Evolutionary conservation across 306 rosid species (phyloP), one percentile per base, ranked within the genome.

Genomic region (Parietaria judaica): DNA sequence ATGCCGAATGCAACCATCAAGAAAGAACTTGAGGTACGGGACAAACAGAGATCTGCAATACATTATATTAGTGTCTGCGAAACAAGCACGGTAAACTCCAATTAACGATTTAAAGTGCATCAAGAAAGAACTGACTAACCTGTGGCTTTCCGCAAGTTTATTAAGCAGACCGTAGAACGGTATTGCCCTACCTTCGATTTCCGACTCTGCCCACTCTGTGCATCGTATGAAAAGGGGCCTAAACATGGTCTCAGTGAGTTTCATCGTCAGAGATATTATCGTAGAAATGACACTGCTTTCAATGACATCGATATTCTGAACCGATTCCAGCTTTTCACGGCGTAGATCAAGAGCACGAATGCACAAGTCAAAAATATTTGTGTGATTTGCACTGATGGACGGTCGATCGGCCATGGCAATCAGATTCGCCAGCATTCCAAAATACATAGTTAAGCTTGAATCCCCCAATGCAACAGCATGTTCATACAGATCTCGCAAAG

Each of bases 161-260:
- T 85, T 79, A 70, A 91, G 79, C 77, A 91, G 76, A 74, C 86
- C 83, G 73, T 78, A 88, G 70, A 91, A 91, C 63, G 96, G 78
- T 78, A 91, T 85, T 54, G 98, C 89, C 75, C 96, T 80, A 43
- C 79, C 92, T 59, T 77, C 84, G 53, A 71, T 69, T 31, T 71
- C 79, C 9, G 89, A 85, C 69, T 87, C 96, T 49, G 82, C 96
- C 98, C 96, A 91, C 69, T 91, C 98, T 48, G 88, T 80, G 77
- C 92, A 81, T 79, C 82, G 81, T 64, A 91, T 65, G 56, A 85
- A 86, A 69, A 88, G 89, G 49, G 96, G 96, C 72, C 68, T 87
- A 81, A 91, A 91, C 96, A 83, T 75, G 67, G 81, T 85, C 81
- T 91, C 98, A 0, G 95, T 91, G 44, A 91, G 96, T 76, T 88